Evolutionary conservation across 176 grass and related monocot species (phyloP).

Genomic region (Secale cereale): DNA sequence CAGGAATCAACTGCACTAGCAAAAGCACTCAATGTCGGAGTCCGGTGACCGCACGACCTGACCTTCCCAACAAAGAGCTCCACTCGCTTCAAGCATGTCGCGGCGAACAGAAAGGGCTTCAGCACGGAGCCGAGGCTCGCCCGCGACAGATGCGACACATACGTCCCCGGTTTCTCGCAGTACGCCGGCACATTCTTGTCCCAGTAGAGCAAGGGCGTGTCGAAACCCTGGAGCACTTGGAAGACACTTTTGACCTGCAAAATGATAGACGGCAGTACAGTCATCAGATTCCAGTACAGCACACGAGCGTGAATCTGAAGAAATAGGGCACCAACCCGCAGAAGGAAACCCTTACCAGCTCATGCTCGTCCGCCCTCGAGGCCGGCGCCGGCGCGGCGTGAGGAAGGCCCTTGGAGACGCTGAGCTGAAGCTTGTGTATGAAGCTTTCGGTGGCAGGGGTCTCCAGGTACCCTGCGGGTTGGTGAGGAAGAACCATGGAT

Average conservation of each 20-base stretch:
- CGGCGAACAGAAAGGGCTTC: conserved; percentile 55
- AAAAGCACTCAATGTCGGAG: conserved; percentile 67
- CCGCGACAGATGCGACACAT: conserved; percentile 57
- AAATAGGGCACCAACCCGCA: neutral
- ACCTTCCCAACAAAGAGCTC: conserved; percentile 70
- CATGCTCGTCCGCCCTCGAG: conserved; percentile 58
- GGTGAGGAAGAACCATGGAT: conserved; percentile 30
- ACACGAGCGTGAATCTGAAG: neutral
- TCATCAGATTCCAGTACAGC: neutral
- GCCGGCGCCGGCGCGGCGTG: conserved; percentile 48
- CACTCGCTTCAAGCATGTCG: conserved; percentile 77
- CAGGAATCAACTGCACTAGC: conserved; percentile 72
- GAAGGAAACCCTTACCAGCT: conserved; percentile 50
- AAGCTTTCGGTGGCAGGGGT: conserved; percentile 47
- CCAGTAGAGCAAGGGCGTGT: conserved; percentile 60
- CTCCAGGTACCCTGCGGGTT: neutral
- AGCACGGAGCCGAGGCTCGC: conserved; percentile 51
- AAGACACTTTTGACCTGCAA: conserved; percentile 67
- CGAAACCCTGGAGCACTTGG: conserved; percentile 78
- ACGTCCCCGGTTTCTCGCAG: conserved; percentile 48
- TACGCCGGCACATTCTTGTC: conserved; percentile 33
- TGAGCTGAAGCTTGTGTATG: conserved; percentile 67
- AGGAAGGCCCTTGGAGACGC: conserved; percentile 67
- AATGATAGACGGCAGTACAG: neutral
- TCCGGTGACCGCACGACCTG: neutral